These are phyloP conservation scores for Aspergillus ochraceus DNA, from an alignment of 2,329 filamentous ascomycete species.

Conservation along the genomic window DNA sequence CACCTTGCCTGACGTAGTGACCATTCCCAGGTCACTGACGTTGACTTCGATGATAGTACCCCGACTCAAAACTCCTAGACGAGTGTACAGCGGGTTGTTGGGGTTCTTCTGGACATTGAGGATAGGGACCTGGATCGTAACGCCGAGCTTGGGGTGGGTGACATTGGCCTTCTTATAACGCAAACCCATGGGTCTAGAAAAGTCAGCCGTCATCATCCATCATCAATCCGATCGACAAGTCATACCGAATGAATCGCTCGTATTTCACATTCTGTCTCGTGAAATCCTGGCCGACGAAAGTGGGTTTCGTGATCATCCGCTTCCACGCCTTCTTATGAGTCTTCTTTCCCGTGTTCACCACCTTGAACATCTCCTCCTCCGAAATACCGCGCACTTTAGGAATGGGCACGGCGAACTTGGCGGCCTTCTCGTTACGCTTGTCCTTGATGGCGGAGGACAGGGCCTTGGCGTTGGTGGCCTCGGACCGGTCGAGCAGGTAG, in stretches of 20 bases:
- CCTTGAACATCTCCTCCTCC: constrained; percentile 98
- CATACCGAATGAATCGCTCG: constrained; percentile 64
- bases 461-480: constrained; percentile 69
- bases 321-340: constrained; percentile 76
- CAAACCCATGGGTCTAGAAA: constrained; percentile 64
- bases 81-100: constrained; percentile 86
- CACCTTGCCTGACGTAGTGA: constrained; percentile 88
- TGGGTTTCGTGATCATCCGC: constrained; percentile 71
- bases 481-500: constrained; percentile 86
- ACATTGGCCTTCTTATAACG: constrained; percentile 78
- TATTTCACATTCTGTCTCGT: constrained; percentile 82
- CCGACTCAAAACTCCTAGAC: constrained; percentile 85
- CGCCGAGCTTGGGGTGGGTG: constrained; percentile 69
- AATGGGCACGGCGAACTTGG: constrained; percentile 86
- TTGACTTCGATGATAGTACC: constrained; percentile 89
- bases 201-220: background rate
- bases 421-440: constrained; percentile 89
- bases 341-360: constrained; percentile 95
- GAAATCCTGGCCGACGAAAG: constrained; percentile 89
- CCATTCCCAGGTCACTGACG: constrained; percentile 84
- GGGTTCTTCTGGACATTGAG: constrained; percentile 81
- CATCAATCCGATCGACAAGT: background rate
- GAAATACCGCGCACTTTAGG: constrained; percentile 92
- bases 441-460: constrained; percentile 89
- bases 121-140: constrained; percentile 85